Conservation (phyloP, 108 stramenopile genomes). For the Mayamaea pseudoterrestris region DNA sequence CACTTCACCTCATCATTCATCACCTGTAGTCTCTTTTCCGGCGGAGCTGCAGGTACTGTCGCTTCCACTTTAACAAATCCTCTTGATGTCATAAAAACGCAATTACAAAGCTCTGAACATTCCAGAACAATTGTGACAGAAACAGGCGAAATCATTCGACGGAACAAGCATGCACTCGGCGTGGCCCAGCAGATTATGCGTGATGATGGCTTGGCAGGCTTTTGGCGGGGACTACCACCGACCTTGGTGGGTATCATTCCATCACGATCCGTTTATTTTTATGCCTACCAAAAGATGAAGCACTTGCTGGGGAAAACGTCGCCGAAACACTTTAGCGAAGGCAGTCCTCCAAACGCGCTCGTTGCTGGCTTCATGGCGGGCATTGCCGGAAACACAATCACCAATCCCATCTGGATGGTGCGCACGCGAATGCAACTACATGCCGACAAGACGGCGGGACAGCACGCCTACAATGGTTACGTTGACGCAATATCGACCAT, state of each 20-base stretch:
- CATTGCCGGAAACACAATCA: slow-evolving; percentile 66
- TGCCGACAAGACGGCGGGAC: slow-evolving; percentile 65
- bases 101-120: slow-evolving; percentile 77
- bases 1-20: neutral
- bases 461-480: slow-evolving; percentile 63
- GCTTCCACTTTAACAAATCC: slow-evolving; percentile 72
- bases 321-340: slow-evolving; percentile 42
- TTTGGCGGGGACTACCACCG: slow-evolving; percentile 63
- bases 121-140: no score
- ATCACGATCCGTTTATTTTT: slow-evolving; percentile 83
- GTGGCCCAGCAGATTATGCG: slow-evolving; percentile 62
- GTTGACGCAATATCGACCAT: slow-evolving; percentile 67
- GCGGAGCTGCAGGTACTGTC: slow-evolving; percentile 71
- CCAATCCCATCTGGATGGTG: slow-evolving; percentile 94
- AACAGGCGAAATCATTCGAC: slow-evolving; percentile 29
- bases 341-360: slow-evolving; percentile 46
- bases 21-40: slow-evolving; percentile 41
- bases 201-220: slow-evolving; percentile 55
- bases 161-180: slow-evolving; percentile 38
- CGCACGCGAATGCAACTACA: slow-evolving; percentile 83
- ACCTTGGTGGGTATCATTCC: slow-evolving; percentile 89
- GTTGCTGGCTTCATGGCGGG: slow-evolving; percentile 52
- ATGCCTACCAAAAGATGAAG: slow-evolving; percentile 60
- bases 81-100: slow-evolving; percentile 87
- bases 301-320: slow-evolving; percentile 33